Evolutionary conservation across 495 filamentous ascomycete species (phyloP), one percentile per base, ranked within the genome.

Genomic region (Massariosphaeria phaeospora): DNA sequence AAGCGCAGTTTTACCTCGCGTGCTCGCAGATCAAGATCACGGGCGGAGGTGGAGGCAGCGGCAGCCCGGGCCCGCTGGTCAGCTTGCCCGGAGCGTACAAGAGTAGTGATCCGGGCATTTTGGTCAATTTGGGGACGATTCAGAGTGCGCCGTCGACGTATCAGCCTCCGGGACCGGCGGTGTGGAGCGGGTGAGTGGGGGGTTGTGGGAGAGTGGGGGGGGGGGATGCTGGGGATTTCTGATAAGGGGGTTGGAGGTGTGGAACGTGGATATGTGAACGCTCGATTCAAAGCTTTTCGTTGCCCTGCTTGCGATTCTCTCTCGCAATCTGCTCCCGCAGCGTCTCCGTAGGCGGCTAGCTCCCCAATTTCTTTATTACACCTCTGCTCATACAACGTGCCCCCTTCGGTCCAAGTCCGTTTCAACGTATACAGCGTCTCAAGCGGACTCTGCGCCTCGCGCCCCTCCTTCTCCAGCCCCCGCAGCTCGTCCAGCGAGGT

Each of bases 401-500:
- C 80, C 0, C 85, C 85, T 62, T 85, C 79, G 0, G 79, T 76
- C 84, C 84, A 87, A 38, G 88, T 88, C 21, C 84, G 72, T 43
- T 79, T 69, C 59, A 87, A 69, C 0, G 85, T 85, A 31, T 74
- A 67, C 0, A 64, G 48, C 0, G 79, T 81, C n/a, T 83, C 82
- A 18, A 59, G 25, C 1, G 82, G 79, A 34, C 72, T 67, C 0
- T 72, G 72, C 21, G 72, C 67, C 21, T 74, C 76, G 80, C 80
- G 85, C 1, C 75, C 70, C 62, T 75, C 67, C 31, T 66, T 64
- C 66, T 88, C 84, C 25, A 79, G 40, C 43, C 72, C 62, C 23
- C 72, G 72, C 34, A 86, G 64, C 38, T 71, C 67, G 0, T 75
- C 71, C 9, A 83, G 69, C 0, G 79, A 57, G 0, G 75, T 81